These are phyloP conservation scores for Blastocystis sp. DNA, from an alignment of 352 stramenopile species.

Conservation along the genomic window DNA sequence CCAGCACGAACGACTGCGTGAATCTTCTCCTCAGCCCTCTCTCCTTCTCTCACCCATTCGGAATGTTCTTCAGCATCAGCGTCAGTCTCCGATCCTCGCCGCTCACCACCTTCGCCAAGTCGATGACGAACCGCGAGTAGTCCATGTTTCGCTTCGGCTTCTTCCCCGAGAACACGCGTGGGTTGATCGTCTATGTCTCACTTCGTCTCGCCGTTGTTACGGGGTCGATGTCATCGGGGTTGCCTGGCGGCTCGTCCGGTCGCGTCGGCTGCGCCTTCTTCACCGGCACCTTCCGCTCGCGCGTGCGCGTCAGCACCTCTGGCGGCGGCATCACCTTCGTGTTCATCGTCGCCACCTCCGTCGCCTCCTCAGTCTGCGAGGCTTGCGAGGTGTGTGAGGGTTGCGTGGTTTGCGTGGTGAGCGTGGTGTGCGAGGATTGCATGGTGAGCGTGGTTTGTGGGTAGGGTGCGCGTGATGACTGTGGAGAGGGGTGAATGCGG, in stretches of 20 bases:
- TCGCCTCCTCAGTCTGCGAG: not conserved
- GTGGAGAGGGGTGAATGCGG: not conserved
- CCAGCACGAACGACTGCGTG: slow-evolving; percentile 96
- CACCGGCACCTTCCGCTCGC: not conserved
- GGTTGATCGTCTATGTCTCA: slow-evolving; percentile 65
- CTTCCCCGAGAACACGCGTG: slow-evolving; percentile 62
- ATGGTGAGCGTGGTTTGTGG: not conserved
- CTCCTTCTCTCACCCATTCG: slow-evolving; percentile 90
- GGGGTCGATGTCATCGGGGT: slow-evolving; percentile 66
- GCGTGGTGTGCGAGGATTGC: not conserved
- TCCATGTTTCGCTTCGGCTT: slow-evolving; percentile 68
- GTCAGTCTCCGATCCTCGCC: slow-evolving; percentile 88
- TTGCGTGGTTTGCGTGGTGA: not conserved
- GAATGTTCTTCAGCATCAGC: slow-evolving; percentile 99
- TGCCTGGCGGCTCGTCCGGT: slow-evolving; percentile 26
- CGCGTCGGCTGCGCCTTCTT: slow-evolving; percentile 6
- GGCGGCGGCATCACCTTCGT: not conserved
- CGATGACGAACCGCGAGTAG: slow-evolving; percentile 58
- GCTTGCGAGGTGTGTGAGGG: not conserved
- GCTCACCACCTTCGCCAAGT: slow-evolving; percentile 29
- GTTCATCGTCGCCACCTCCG: not conserved
- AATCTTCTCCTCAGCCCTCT: slow-evolving; percentile 11
- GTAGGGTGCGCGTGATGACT: not conserved
- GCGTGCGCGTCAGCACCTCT: not conserved
- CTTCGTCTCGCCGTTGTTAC: not conserved